phyloP scores from a whole-genome alignment of 1,139 yeast genomes.

The Geotrichum histeridarum region DNA sequence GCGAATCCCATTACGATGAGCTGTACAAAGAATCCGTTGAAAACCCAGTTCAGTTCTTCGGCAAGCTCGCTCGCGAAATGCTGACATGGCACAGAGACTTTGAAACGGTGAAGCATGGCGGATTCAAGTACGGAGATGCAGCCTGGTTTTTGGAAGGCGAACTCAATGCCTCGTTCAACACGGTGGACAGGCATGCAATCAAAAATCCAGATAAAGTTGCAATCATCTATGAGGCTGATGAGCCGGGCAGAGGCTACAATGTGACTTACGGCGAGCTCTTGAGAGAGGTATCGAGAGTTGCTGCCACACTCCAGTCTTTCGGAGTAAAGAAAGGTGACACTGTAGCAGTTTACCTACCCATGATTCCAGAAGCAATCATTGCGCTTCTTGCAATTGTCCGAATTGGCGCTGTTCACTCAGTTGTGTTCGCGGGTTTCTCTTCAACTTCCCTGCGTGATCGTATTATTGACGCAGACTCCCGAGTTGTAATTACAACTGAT shows the following conservation, averaged over 20 bases:
- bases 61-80: slow-evolving; percentile 52
- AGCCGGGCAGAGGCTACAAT: slow-evolving; percentile 56
- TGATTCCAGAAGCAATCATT: slow-evolving; percentile 77
- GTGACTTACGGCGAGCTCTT: slow-evolving; percentile 69
- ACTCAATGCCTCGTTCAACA: slow-evolving; percentile 70
- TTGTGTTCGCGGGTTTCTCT: slow-evolving; percentile 81
- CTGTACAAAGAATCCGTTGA: slow-evolving; percentile 64
- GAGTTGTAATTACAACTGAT: slow-evolving; percentile 70
- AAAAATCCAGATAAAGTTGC: slow-evolving; percentile 67
- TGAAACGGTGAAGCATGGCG: slow-evolving; percentile 50
- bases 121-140: slow-evolving; percentile 60
- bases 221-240: slow-evolving; percentile 77
- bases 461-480: slow-evolving; percentile 69
- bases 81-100: slow-evolving; percentile 64
- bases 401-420: slow-evolving; percentile 79
- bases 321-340: slow-evolving; percentile 80
- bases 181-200: slow-evolving; percentile 76
- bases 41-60: slow-evolving; percentile 61
- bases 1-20: slow-evolving; percentile 52
- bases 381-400: slow-evolving; percentile 69
- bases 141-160: slow-evolving; percentile 78
- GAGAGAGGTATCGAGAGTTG: slow-evolving; percentile 62
- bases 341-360: slow-evolving; percentile 79
- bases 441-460: slow-evolving; percentile 73
- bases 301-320: slow-evolving; percentile 31